Conservation (phyloP, 129 eudicot genomes). For the Escallonia herrerae region DNA sequence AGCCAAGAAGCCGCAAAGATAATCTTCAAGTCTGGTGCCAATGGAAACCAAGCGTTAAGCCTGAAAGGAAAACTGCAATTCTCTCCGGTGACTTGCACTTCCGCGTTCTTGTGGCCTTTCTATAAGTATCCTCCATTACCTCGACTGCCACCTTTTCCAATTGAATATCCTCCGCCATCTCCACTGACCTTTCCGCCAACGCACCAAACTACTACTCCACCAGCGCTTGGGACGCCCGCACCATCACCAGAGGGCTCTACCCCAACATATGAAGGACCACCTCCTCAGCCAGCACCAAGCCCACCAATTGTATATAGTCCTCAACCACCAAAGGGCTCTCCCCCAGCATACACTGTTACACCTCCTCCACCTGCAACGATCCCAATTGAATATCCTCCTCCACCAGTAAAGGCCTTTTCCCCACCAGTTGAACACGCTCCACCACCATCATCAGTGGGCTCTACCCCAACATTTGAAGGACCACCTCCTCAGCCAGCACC, state of each 20-base stretch:
- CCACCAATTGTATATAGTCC: no score
- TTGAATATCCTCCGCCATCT: not conserved
- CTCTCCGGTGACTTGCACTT: conserved; percentile 4
- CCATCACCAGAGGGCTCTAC: not conserved
- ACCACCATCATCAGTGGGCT: no score
- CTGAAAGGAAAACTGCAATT: not conserved
- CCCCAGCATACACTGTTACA: no score
- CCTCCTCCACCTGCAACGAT: no score
- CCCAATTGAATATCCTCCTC: no score
- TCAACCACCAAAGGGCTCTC: no score
- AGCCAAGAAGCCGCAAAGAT: not conserved
- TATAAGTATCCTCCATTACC: not conserved
- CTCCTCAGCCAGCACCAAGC: no score
- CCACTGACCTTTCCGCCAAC: not conserved
- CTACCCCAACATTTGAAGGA: no score
- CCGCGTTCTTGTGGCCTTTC: conserved; percentile 9
- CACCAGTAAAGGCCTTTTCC: no score
- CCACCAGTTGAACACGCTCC: no score
- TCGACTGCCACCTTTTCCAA: not conserved
- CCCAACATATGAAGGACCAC: not conserved
- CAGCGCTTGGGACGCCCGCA: not conserved
- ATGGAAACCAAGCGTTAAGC: not conserved
- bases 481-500: no score
- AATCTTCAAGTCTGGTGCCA: not conserved
- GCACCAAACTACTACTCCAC: not conserved